Conservation (phyloP, 2,329 filamentous ascomycete species). For the Penicillium sp. region DNA sequence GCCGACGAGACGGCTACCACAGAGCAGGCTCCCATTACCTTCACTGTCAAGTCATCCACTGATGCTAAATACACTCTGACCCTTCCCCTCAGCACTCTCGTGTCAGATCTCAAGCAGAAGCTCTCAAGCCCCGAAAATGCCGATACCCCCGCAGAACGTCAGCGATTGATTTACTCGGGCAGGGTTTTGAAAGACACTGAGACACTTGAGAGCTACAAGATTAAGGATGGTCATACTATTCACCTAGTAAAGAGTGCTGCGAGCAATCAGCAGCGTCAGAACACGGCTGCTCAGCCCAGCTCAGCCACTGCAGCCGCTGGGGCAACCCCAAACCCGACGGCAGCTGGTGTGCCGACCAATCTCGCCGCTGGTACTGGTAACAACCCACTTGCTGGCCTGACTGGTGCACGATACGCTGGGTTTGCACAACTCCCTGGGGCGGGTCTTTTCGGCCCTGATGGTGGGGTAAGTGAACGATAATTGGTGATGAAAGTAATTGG, state of each 20-base stretch:
- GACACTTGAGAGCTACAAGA: slow-evolving; percentile 80
- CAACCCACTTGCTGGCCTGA: slow-evolving; percentile 85
- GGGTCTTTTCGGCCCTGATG: slow-evolving; percentile 89
- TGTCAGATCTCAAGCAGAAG: slow-evolving; percentile 85
- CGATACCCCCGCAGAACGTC: slow-evolving; percentile 80
- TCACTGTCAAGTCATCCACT: slow-evolving; percentile 96
- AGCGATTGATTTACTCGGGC: slow-evolving; percentile 95
- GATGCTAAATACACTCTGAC: slow-evolving; percentile 83
- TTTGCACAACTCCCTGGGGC: slow-evolving; percentile 83
- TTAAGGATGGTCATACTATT: slow-evolving; percentile 92
- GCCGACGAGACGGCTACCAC: slow-evolving; percentile 43
- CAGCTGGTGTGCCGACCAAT: slow-evolving; percentile 48
- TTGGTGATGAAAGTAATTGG: background rate
- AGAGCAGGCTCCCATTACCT: slow-evolving; percentile 77
- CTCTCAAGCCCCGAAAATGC: slow-evolving; percentile 78
- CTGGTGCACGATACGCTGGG: slow-evolving; percentile 89
- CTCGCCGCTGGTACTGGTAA: slow-evolving; percentile 61
- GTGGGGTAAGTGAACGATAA: slow-evolving; percentile 67
- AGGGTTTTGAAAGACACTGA: slow-evolving; percentile 95
- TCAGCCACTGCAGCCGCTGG: slow-evolving; percentile 37
- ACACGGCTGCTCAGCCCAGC: slow-evolving; percentile 51
- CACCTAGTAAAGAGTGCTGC: slow-evolving; percentile 95
- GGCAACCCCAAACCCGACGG: slow-evolving; percentile 29
- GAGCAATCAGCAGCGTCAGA: slow-evolving; percentile 67
- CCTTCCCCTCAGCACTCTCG: slow-evolving; percentile 70